Evolutionary conservation across 1,139 yeast genomes (phyloP).

Genomic region (Nakaseomyces nivariensis): DNA sequence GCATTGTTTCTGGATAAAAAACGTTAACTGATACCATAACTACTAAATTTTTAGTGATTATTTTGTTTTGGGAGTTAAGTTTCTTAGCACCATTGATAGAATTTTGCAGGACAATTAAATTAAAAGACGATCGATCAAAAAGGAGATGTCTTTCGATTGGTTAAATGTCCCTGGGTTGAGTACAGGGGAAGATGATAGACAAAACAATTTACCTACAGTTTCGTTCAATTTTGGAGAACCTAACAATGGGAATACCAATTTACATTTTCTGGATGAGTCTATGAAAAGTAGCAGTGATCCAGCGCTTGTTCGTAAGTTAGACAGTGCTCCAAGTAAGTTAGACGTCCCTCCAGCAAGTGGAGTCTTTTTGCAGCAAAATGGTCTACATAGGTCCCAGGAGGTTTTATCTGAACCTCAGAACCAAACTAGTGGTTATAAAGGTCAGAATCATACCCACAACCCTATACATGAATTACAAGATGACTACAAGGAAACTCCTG

Average conservation of each 20-base stretch:
- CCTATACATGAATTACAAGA: slow-evolving; percentile 3
- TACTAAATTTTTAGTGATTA: too few species aligned
- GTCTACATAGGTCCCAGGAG: background rate
- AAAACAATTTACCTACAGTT: slow-evolving; percentile 2
- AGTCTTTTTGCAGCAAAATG: slow-evolving; percentile 1
- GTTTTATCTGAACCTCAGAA: background rate
- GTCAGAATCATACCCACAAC: background rate
- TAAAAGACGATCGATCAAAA: too few species aligned
- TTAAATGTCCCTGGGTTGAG: slow-evolving; percentile 26
- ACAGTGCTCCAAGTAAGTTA: slow-evolving; percentile 1
- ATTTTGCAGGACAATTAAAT: too few species aligned
- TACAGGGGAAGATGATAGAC: slow-evolving; percentile 4
- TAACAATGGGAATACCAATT: background rate
- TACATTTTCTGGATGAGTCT: slow-evolving; percentile 1
- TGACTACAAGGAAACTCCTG: slow-evolving; percentile 20
- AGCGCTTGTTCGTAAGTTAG: slow-evolving; percentile 6
- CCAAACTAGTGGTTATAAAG: background rate
- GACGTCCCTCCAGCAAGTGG: slow-evolving; percentile 7
- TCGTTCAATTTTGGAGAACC: slow-evolving; percentile 4
- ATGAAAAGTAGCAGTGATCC: slow-evolving; percentile 7
- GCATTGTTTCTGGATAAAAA: too few species aligned
- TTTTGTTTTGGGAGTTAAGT: too few species aligned
- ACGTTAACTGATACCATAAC: too few species aligned
- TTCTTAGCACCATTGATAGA: too few species aligned
- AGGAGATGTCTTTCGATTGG: slow-evolving; percentile 28